These are phyloP conservation scores for Verticillium zaregamsianum DNA, from an alignment of 2,329 filamentous ascomycete species.

Conservation along the genomic window DNA sequence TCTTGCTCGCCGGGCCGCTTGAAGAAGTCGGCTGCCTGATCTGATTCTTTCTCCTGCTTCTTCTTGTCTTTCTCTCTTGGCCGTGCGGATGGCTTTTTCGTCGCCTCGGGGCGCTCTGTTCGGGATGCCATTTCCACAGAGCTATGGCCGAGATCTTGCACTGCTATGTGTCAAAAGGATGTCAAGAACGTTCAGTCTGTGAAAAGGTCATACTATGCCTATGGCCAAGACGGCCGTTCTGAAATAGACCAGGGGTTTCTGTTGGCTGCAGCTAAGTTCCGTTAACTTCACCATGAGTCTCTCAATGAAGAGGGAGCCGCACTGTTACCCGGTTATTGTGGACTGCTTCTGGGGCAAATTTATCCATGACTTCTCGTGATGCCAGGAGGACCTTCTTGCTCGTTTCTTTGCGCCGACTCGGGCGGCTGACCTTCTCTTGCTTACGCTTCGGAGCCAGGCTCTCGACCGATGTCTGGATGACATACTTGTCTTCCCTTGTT, in stretches of 20 bases:
- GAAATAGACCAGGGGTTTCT: slow-evolving; percentile 37
- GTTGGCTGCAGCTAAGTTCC: slow-evolving; percentile 28
- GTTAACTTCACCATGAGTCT: background rate
- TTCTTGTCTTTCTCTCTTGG: slow-evolving; percentile 19
- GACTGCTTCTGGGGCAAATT: slow-evolving; percentile 53
- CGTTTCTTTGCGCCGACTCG: slow-evolving; percentile 18
- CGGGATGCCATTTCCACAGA: slow-evolving; percentile 11
- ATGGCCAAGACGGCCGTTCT: slow-evolving; percentile 30
- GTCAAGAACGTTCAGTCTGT: background rate
- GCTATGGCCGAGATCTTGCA: slow-evolving; percentile 9
- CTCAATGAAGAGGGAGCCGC: background rate
- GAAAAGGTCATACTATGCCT: slow-evolving; percentile 19
- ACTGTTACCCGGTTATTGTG: slow-evolving; percentile 33
- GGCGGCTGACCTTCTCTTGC: slow-evolving; percentile 15
- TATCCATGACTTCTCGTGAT: slow-evolving; percentile 45
- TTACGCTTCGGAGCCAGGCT: background rate
- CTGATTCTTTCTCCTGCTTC: slow-evolving; percentile 22
- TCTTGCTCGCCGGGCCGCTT: background rate
- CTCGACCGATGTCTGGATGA: slow-evolving; percentile 28
- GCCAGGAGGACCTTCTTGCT: slow-evolving; percentile 21
- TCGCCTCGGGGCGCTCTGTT: background rate
- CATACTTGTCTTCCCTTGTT: slow-evolving; percentile 53
- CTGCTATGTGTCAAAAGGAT: background rate
- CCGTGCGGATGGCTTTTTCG: slow-evolving; percentile 12
- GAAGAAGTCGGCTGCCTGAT: slow-evolving; percentile 33